Conservation (phyloP, 1,284 basidiomycete genomes). For the Clitocybe nebularis region DNA sequence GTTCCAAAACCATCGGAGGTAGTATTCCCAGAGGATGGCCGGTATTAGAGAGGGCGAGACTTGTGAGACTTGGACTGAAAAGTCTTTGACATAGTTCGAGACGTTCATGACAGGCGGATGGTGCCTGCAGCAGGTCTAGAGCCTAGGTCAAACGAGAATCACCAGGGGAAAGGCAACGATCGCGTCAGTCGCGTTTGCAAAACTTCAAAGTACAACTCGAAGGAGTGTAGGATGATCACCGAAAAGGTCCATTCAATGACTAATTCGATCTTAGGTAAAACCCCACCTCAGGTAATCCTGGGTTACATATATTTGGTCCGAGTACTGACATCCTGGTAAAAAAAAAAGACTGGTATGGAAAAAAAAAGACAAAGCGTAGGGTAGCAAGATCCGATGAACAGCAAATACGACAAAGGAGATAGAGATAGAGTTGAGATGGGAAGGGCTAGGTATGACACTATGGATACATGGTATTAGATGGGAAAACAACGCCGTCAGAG, state of each 20-base stretch:
- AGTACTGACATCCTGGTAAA: constrained; percentile 13
- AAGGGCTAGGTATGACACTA: constrained; percentile 26
- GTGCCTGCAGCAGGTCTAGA: too few relatives aligned
- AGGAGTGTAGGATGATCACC: too few relatives aligned
- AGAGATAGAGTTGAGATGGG: constrained; percentile 1
- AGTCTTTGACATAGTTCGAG: constrained; percentile 23
- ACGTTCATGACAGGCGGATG: constrained; percentile 23
- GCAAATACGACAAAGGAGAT: constrained; percentile 8
- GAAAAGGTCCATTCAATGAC: not conserved
- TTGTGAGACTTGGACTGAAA: constrained; percentile 22
- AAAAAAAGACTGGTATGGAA: too few relatives aligned
- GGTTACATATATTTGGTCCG: not conserved
- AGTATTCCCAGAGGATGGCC: constrained; percentile 49
- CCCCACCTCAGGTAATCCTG: not conserved
- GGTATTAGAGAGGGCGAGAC: constrained; percentile 32
- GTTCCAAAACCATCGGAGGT: constrained; percentile 58
- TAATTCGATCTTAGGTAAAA: constrained; percentile 1
- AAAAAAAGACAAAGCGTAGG: constrained; percentile 1
- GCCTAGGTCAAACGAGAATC: too few relatives aligned
- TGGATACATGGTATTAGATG: constrained; percentile 83
- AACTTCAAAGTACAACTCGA: too few relatives aligned
- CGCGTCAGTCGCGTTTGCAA: too few relatives aligned
- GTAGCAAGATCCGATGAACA: constrained; percentile 14
- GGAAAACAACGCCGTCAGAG: constrained; percentile 88
- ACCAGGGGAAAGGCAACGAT: too few relatives aligned